phyloP scores from a whole-genome alignment of 2,329 filamentous ascomycete species.

The Phialocephala subalpina region DNA sequence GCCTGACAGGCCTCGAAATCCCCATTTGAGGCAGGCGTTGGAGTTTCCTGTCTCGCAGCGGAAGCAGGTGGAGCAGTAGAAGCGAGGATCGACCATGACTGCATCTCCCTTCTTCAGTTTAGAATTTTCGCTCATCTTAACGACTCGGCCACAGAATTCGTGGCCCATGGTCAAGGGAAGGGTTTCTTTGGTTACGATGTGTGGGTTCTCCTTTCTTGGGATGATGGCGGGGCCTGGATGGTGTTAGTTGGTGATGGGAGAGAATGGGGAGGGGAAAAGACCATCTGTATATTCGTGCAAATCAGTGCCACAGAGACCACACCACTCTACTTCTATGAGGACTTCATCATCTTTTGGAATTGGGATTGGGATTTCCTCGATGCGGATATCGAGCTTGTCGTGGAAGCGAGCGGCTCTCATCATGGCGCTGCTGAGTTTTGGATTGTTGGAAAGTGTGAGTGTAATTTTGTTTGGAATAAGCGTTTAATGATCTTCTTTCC shows the following conservation, averaged over 20 bases:
- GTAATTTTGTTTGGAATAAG: background rate
- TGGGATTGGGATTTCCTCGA: background rate
- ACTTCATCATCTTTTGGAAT: slow-evolving; percentile 2
- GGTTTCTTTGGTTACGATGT: background rate
- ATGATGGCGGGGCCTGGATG: background rate
- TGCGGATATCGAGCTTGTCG: background rate
- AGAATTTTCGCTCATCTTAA: background rate
- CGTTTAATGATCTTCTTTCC: background rate
- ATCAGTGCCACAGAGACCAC: background rate
- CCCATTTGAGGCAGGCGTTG: background rate
- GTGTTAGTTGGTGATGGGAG: background rate
- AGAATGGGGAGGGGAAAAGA: background rate
- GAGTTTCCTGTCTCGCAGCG: background rate
- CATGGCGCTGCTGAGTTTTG: background rate
- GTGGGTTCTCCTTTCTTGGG: background rate
- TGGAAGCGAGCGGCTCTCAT: slow-evolving; percentile 7
- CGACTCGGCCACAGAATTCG: background rate
- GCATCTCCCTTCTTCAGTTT: background rate
- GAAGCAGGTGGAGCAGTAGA: background rate
- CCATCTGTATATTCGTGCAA: slow-evolving; percentile 1
- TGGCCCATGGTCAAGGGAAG: background rate
- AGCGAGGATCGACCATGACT: slow-evolving; percentile 1
- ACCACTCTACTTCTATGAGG: background rate
- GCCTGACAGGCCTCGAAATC: background rate
- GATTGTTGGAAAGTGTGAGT: background rate